These are phyloP conservation scores for Pythium phragmitis DNA, from an alignment of 352 stramenopile genomes.

Conservation along the genomic window DNA sequence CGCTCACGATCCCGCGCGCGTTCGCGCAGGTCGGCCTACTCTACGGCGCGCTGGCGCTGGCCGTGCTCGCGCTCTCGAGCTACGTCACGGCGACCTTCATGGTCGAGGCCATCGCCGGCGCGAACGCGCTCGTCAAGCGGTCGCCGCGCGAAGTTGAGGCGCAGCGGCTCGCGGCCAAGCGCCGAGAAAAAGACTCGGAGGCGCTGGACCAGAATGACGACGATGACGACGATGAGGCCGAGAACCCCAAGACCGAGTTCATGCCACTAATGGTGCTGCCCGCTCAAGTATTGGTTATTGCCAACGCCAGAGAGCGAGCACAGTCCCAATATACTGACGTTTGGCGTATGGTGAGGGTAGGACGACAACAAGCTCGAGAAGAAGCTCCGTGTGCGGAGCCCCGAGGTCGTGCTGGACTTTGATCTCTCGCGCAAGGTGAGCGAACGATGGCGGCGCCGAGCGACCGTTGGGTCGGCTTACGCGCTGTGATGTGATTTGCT, in stretches of 20 bases:
- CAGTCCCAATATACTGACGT: neutral
- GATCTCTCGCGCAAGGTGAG: conserved; percentile 76
- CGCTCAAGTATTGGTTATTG: conserved; percentile 48
- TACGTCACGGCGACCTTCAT: conserved; percentile 88
- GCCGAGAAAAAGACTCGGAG: conserved; percentile 22
- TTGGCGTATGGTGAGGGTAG: conserved; percentile 26
- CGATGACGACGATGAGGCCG: conserved; percentile 24
- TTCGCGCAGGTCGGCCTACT: conserved; percentile 82
- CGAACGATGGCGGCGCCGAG: neutral
- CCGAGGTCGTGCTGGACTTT: conserved; percentile 46
- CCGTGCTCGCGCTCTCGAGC: conserved; percentile 59
- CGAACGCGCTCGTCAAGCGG: conserved; percentile 72
- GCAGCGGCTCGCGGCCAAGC: conserved; percentile 19
- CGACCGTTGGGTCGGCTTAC: too few species aligned
- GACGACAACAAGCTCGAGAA: conserved; percentile 56
- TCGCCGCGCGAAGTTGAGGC: conserved; percentile 40
- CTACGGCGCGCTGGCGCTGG: conserved; percentile 65
- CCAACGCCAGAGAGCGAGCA: too few species aligned
- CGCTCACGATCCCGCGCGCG: conserved; percentile 83
- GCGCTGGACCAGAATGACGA: conserved; percentile 29
- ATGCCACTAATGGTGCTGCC: conserved; percentile 79
- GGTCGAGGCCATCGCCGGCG: conserved; percentile 78
- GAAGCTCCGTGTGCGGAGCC: conserved; percentile 39
- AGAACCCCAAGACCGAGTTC: conserved; percentile 54
- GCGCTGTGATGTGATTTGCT: neutral